phyloP scores from a whole-genome alignment of 371 early-diverging fungal genomes.

The Syncephalastrum monosporum region DNA sequence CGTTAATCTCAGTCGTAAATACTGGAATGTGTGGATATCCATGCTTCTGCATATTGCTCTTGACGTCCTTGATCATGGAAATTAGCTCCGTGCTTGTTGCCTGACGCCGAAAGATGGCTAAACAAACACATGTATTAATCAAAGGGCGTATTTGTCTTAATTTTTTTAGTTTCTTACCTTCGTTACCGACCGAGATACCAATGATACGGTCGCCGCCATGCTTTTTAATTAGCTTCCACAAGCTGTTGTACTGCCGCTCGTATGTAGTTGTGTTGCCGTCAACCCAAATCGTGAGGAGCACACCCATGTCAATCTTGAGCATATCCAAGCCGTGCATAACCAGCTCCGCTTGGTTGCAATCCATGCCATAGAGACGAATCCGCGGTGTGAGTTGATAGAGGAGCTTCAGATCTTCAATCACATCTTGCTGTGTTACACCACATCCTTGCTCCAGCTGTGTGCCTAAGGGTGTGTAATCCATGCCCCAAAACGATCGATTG shows the following conservation, averaged over 20 bases:
- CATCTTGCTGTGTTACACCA: slow-evolving; percentile 29
- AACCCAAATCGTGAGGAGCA: slow-evolving; percentile 45
- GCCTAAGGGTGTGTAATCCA: slow-evolving; percentile 48
- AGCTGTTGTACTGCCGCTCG: slow-evolving; percentile 33
- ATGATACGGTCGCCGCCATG: slow-evolving; percentile 36
- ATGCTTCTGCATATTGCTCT: slow-evolving; percentile 25
- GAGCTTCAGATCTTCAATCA: slow-evolving; percentile 38
- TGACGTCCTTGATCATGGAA: slow-evolving; percentile 38
- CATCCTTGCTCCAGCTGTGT: slow-evolving; percentile 35
- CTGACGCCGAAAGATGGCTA: slow-evolving; percentile 55
- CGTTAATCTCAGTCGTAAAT: slow-evolving; percentile 55
- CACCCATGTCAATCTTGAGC: slow-evolving; percentile 37
- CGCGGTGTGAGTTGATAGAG: slow-evolving; percentile 44
- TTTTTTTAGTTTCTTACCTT: slow-evolving; percentile 18
- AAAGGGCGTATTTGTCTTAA: too few species aligned
- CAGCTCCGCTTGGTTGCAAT: slow-evolving; percentile 38
- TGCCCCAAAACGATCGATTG: slow-evolving; percentile 44
- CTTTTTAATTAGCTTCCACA: slow-evolving; percentile 27
- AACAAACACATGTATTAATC: slow-evolving; percentile 7
- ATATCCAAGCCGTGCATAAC: slow-evolving; percentile 33
- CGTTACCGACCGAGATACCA: slow-evolving; percentile 51
- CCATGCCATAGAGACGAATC: slow-evolving; percentile 51
- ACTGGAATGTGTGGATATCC: slow-evolving; percentile 52
- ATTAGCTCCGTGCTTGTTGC: slow-evolving; percentile 29
- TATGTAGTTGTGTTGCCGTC: slow-evolving; percentile 35